Evolutionary conservation across 1,284 basidiomycete genomes (phyloP), one percentile per base, ranked within the genome.

Genomic region (Blastosporella zonata): DNA sequence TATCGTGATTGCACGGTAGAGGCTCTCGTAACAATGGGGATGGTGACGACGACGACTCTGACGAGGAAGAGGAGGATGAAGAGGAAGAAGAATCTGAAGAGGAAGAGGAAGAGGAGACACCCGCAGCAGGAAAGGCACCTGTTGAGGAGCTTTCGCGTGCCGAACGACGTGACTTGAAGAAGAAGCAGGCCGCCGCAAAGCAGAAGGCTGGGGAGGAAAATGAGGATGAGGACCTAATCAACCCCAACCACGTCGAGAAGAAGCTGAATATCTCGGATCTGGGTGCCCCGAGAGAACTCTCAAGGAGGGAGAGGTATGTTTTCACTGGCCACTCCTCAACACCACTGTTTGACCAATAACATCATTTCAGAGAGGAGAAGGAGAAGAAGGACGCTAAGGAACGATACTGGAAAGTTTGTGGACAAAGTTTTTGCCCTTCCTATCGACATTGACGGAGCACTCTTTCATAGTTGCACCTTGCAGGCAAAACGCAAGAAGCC

Each of bases 351-450:
- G 23, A 28, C 23, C 40, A 20, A 61, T 49, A 20, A 35, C 45
- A 18, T 43, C 39, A 41, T 31, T 46, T 20, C 57, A 94, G 93
- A 55, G 93, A 96, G 62, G 82, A 82, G 59, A 91, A 91, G 61
- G 91, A 94, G 67, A 93, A 92, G 72, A 81, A 90, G 62, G 90
- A 92, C 5, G 90, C 92, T 0, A 80, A 88, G 60, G 90, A 93
- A 35, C 73, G 78, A 27, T 94, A 93, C 67, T 81, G 87, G 89
- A 86, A 93, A 82, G 87, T 81, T 49, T 28, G 71, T 55, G 17
- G n/a, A 22, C 15, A 31, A 13, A 18, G 35, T 17, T 23, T 6
- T 2, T 27, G 15, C 20, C 41, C 42, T 13, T 20, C 33, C 22
- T 40, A 40, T 40, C 39, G 52, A 8, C 25, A 22, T 25, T 43